phyloP scores from a whole-genome alignment of 768 basidiomycete species.

The Cystobasidium tubakii region DNA sequence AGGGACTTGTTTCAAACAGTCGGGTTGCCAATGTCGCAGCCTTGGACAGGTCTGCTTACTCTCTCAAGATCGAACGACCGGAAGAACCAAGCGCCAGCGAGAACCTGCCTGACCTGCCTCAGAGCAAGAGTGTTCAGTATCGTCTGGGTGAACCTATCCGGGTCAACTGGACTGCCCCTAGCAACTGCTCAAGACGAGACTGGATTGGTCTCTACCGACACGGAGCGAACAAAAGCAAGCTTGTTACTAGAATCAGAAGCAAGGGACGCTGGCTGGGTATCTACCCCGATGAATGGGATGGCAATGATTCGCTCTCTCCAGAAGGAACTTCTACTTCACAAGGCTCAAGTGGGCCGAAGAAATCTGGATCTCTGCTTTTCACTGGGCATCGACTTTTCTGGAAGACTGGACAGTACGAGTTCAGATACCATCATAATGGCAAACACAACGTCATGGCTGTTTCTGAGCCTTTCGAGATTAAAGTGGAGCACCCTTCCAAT shows the following conservation, averaged over 20 bases:
- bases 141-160: conserved; percentile 85
- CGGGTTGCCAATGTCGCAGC: conserved; percentile 74
- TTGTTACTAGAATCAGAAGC: conserved; percentile 77
- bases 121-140: conserved; percentile 56
- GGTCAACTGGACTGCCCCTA: conserved; percentile 80
- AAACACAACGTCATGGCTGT: conserved; percentile 91
- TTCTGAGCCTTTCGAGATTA: conserved; percentile 80
- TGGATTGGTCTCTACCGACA: conserved; percentile 74
- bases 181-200: conserved; percentile 77
- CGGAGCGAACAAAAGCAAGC: conserved; percentile 75
- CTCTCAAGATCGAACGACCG: conserved; percentile 59
- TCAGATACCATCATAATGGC: conserved; percentile 89
- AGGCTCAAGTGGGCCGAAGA: conserved; percentile 47
- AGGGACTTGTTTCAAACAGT: conserved; percentile 49
- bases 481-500: conserved; percentile 66
- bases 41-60: conserved; percentile 75
- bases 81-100: conserved; percentile 38
- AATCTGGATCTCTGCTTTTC: conserved; percentile 61
- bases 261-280: conserved; percentile 90
- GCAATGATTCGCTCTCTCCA: conserved; percentile 59
- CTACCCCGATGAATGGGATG: conserved; percentile 87
- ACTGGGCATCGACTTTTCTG: conserved; percentile 75
- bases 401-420: conserved; percentile 79
- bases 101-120: conserved; percentile 41
- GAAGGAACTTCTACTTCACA: conserved; percentile 33